Conservation (phyloP, 164 flowering plant species). For the Vitis rupestris region DNA sequence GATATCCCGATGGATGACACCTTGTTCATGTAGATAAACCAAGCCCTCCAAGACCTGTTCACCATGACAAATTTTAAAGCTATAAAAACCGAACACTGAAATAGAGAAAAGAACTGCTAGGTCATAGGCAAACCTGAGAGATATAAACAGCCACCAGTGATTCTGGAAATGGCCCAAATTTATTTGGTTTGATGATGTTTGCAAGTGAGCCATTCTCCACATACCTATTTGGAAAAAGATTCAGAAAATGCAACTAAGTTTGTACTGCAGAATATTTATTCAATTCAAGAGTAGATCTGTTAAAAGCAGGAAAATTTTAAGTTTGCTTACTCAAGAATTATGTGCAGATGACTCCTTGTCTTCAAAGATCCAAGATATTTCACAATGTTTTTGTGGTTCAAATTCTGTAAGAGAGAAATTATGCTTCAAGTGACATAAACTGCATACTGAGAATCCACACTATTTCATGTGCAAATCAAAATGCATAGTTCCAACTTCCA, state of each 20-base stretch:
- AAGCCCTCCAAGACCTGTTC: slow-evolving; percentile 92
- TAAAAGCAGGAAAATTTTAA: slow-evolving; percentile 1
- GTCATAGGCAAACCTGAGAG: slow-evolving; percentile 67
- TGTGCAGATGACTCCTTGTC: slow-evolving; percentile 90
- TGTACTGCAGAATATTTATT: background rate
- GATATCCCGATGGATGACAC: slow-evolving; percentile 97
- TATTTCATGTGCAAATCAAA: background rate
- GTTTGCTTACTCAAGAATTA: slow-evolving; percentile 87
- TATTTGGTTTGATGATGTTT: slow-evolving; percentile 95
- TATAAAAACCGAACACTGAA: background rate
- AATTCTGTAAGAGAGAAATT: slow-evolving; percentile 49
- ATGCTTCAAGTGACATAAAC: background rate
- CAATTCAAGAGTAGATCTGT: background rate
- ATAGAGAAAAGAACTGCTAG: background rate
- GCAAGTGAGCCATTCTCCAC: slow-evolving; percentile 99
- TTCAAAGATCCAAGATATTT: slow-evolving; percentile 96
- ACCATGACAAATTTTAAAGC: background rate
- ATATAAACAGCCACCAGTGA: slow-evolving; percentile 93
- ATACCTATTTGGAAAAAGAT: slow-evolving; percentile 48
- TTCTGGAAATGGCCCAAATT: slow-evolving; percentile 99
- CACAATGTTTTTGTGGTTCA: slow-evolving; percentile 98
- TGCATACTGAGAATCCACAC: background rate
- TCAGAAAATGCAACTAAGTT: background rate
- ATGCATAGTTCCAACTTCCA: background rate
- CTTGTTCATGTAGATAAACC: slow-evolving; percentile 98